phyloP scores from a whole-genome alignment of 305 asterid species.

The Solanum hybrid region DNA sequence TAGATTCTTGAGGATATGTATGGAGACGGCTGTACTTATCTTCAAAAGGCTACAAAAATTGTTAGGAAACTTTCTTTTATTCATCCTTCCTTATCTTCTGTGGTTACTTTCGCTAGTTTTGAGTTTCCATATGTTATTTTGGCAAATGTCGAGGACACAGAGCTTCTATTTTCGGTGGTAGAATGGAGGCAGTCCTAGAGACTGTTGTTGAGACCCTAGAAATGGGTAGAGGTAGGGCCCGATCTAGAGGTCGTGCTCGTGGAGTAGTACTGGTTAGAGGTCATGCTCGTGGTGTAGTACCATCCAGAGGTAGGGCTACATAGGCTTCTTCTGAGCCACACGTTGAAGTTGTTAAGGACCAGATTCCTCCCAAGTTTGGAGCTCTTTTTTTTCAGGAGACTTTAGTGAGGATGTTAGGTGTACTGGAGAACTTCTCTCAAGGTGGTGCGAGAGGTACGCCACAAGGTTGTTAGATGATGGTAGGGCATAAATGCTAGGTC shows the following conservation, averaged over 20 bases:
- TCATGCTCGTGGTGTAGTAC: not conserved
- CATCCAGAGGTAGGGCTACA: not conserved
- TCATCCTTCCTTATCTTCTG: not conserved
- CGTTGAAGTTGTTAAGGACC: not conserved
- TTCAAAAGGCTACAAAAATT: not conserved
- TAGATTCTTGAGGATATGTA: not conserved
- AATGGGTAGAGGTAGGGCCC: not conserved
- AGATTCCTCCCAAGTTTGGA: not conserved
- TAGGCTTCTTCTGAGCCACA: not conserved
- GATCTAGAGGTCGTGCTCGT: not conserved
- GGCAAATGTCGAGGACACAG: not conserved
- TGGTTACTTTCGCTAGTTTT: not conserved
- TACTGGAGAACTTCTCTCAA: not conserved
- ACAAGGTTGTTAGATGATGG: not conserved
- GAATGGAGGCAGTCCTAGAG: not conserved
- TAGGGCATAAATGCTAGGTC: not conserved
- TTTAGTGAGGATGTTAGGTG: not conserved
- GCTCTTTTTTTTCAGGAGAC: not conserved
- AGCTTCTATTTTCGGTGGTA: not conserved
- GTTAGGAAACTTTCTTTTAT: not conserved
- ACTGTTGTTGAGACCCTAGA: not conserved
- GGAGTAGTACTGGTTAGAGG: not conserved
- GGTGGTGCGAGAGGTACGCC: not conserved
- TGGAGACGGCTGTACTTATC: not conserved
- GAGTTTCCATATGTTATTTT: not conserved